Evolutionary conservation across 257 asterid species (phyloP).

Genomic region (Echium plantagineum): DNA sequence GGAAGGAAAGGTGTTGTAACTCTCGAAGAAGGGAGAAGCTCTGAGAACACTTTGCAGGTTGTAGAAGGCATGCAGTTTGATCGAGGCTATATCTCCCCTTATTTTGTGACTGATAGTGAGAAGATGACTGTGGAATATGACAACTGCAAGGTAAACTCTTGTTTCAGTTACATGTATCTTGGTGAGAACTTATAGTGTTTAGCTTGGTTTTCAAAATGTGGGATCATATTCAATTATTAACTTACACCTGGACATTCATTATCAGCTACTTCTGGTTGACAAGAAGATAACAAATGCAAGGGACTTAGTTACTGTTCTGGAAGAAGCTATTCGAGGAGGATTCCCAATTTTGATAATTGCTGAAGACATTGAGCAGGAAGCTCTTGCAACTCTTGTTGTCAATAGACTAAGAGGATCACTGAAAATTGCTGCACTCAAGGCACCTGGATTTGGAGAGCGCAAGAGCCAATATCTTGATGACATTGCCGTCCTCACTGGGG

Average conservation of each 20-base stretch:
- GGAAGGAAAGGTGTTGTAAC: conserved; percentile 33
- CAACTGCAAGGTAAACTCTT: conserved; percentile 22
- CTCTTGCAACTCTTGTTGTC: conserved; percentile 32
- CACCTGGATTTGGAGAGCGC: conserved; percentile 35
- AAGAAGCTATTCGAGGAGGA: conserved; percentile 25
- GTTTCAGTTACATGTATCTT: background rate
- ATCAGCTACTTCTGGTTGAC: conserved; percentile 27
- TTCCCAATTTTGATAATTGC: conserved; percentile 28
- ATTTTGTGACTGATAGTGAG: conserved; percentile 26
- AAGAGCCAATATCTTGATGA: conserved; percentile 30
- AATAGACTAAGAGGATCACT: conserved; percentile 26
- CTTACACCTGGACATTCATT: conserved; percentile 1
- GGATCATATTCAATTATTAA: background rate
- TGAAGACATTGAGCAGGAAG: conserved; percentile 35
- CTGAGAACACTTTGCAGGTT: conserved; percentile 21
- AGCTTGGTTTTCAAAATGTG: background rate
- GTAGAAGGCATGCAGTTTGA: conserved; percentile 37
- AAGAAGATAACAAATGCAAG: conserved; percentile 28
- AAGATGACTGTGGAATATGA: conserved; percentile 35
- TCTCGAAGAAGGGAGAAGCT: conserved; percentile 29
- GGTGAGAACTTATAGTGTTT: background rate
- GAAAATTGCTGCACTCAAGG: conserved; percentile 30
- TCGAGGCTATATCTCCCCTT: conserved; percentile 33
- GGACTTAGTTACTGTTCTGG: conserved; percentile 21
- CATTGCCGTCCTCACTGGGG: conserved; percentile 26